phyloP scores from a whole-genome alignment of 2,329 filamentous ascomycete genomes.

The Daldinia eschscholtzii region DNA sequence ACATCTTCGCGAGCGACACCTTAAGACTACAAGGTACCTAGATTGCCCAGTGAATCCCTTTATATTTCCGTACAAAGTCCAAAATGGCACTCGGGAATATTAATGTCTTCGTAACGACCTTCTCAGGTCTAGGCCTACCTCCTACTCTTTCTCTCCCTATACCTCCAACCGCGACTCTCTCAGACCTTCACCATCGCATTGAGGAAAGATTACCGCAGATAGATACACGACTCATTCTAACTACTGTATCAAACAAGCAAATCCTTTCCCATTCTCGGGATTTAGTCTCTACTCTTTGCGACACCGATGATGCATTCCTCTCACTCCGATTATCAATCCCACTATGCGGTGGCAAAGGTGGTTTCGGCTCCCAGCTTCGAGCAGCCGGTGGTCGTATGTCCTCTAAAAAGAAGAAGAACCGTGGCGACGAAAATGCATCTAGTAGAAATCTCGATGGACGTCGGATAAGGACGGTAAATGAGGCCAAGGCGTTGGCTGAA shows the following conservation, averaged over 20 bases:
- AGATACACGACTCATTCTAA: slow-evolving; percentile 77
- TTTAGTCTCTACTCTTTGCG: slow-evolving; percentile 72
- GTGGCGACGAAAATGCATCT: slow-evolving; percentile 87
- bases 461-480: slow-evolving; percentile 88
- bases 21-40: not conserved
- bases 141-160: slow-evolving; percentile 85
- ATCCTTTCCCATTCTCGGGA: slow-evolving; percentile 67
- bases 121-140: slow-evolving; percentile 84
- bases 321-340: slow-evolving; percentile 84
- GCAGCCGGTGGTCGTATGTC: slow-evolving; percentile 99
- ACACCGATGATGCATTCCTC: slow-evolving; percentile 74
- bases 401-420: slow-evolving; percentile 86
- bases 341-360: slow-evolving; percentile 93
- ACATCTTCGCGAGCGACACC: not conserved
- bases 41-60: not conserved
- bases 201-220: slow-evolving; percentile 70
- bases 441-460: slow-evolving; percentile 94
- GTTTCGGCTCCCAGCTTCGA: slow-evolving; percentile 96
- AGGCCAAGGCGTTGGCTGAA: slow-evolving; percentile 94
- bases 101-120: slow-evolving; percentile 87
- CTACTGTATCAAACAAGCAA: slow-evolving; percentile 82
- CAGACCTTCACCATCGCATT: slow-evolving; percentile 74
- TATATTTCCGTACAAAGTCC: not conserved
- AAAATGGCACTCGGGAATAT: slow-evolving; percentile 70
- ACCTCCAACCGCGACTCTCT: slow-evolving; percentile 72